Percentiles rank a stretch among this genome's conserved stretches.
Conservation (phyloP, 495 filamentous ascomycete species). For the Penicillium desertorum region DNA sequence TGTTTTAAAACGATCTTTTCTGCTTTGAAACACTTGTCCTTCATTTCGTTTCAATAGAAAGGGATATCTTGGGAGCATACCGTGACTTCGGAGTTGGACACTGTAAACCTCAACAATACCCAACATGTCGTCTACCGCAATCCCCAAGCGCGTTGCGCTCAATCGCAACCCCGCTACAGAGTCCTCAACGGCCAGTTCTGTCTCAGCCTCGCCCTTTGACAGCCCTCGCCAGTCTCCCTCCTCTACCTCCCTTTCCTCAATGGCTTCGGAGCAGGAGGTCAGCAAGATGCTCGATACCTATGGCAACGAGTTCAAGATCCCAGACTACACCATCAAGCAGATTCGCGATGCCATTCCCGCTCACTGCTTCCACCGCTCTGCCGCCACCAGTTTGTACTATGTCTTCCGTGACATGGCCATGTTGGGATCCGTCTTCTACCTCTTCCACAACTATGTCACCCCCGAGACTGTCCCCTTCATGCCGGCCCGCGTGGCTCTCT, state of each 20-base stretch:
- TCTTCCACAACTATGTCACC: constrained; percentile 66
- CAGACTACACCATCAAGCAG: constrained; percentile 70
- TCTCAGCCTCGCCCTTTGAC: constrained; percentile 62
- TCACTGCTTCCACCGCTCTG: constrained; percentile 67
- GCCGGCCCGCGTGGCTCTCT: constrained; percentile 48
- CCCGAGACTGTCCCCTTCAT: constrained; percentile 58
- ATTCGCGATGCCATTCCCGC: constrained; percentile 62
- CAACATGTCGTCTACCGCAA: constrained; percentile 59
- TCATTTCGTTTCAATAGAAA: background rate
- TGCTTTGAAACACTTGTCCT: background rate
- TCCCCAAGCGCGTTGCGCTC: constrained; percentile 55
- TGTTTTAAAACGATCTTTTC: background rate
- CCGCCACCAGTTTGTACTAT: constrained; percentile 58
- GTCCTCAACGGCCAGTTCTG: constrained; percentile 62
- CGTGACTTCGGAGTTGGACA: constrained; percentile 7
- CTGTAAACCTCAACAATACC: background rate
- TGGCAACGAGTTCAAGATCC: constrained; percentile 69
- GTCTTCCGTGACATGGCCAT: constrained; percentile 59
- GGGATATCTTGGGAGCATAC: constrained; percentile 1
- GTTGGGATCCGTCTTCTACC: constrained; percentile 58
- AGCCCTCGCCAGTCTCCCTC: constrained; percentile 77
- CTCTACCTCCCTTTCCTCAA: constrained; percentile 85
- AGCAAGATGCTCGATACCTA: constrained; percentile 65
- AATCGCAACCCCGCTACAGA: constrained; percentile 50
- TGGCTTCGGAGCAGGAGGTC: constrained; percentile 59